These are phyloP conservation scores for Trametes pubescens DNA, from an alignment of 1,284 basidiomycete species.

Conservation along the genomic window DNA sequence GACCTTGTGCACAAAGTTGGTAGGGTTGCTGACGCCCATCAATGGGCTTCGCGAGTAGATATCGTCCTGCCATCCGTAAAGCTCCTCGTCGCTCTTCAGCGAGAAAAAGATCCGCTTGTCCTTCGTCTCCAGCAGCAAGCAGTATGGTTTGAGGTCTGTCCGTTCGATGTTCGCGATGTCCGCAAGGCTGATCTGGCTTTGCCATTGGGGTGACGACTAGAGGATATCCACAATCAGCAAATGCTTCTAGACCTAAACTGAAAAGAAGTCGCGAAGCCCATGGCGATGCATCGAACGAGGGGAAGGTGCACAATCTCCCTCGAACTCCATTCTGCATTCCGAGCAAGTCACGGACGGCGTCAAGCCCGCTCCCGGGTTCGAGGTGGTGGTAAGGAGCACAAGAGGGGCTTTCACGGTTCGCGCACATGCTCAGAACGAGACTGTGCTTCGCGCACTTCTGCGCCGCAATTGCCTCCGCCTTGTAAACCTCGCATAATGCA, in stretches of 20 bases:
- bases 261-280: not conserved
- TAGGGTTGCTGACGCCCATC: conserved; percentile 93
- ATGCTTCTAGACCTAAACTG: not conserved
- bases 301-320: too few relatives aligned
- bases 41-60: conserved; percentile 93
- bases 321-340: too few relatives aligned
- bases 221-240: conserved; percentile 4
- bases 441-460: not conserved
- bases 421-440: not conserved
- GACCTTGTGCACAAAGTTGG: conserved; percentile 98
- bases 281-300: too few relatives aligned
- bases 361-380: too few relatives aligned
- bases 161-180: conserved; percentile 91
- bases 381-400: too few relatives aligned
- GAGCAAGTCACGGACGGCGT: too few relatives aligned
- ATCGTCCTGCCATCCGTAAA: conserved; percentile 97
- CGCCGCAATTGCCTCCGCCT: conserved; percentile 1
- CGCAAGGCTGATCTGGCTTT: conserved; percentile 73
- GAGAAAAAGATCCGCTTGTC: conserved; percentile 83
- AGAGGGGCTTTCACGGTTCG: too few relatives aligned
- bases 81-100: conserved; percentile 93
- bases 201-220: conserved; percentile 61
- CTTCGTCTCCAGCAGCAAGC: conserved; percentile 85
- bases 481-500: not conserved
- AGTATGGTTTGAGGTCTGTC: conserved; percentile 93